Conservation (phyloP, 129 eudicot species). For the Saussurea involucrata region DNA sequence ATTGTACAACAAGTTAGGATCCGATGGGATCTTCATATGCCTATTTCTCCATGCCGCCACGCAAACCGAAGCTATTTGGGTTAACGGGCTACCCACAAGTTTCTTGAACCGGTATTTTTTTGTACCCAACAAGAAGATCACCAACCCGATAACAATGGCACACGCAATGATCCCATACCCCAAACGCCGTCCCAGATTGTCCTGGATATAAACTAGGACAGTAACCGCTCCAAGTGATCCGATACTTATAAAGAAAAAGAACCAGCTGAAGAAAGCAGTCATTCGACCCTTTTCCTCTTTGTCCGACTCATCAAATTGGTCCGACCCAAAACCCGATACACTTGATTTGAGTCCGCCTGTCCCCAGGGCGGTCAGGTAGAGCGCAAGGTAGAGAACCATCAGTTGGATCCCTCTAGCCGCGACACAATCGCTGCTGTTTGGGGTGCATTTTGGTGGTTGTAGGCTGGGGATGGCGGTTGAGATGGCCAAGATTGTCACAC, state of each 20-base stretch:
- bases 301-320: conserved; percentile 76
- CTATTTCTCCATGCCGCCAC: conserved; percentile 84
- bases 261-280: conserved; percentile 79
- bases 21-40: conserved; percentile 57
- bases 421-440: conserved; percentile 32
- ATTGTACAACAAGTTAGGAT: conserved; percentile 43
- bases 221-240: conserved; percentile 82
- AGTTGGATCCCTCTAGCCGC: conserved; percentile 54
- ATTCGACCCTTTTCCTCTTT: conserved; percentile 51
- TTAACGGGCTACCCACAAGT: conserved; percentile 83
- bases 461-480: conserved; percentile 76
- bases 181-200: conserved; percentile 73
- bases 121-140: conserved; percentile 65
- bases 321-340: conserved; percentile 89
- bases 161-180: conserved; percentile 84
- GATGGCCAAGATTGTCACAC: conserved; percentile 65
- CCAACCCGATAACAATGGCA: conserved; percentile 49
- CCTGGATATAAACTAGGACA: conserved; percentile 76
- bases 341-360: conserved; percentile 92
- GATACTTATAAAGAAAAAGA: conserved; percentile 78
- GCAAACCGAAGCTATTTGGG: conserved; percentile 76
- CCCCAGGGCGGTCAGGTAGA: conserved; percentile 84
- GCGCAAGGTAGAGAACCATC: conserved; percentile 51
- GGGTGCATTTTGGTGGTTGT: conserved; percentile 67
- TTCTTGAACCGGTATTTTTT: conserved; percentile 78